Evolutionary conservation across 176 grass and related monocot species (phyloP).

Genomic region (Carex cristatella): DNA sequence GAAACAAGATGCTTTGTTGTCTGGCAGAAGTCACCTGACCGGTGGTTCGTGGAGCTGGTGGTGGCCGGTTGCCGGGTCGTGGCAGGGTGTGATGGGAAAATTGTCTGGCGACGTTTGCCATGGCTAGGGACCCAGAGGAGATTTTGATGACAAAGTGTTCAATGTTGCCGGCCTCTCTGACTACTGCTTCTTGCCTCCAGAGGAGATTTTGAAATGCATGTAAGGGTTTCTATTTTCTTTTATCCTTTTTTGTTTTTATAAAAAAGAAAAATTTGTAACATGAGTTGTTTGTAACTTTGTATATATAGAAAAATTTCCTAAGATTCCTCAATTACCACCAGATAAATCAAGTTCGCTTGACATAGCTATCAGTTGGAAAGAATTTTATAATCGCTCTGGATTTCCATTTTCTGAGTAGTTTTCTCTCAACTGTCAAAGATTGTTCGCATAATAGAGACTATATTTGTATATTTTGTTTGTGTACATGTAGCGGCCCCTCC

Average conservation of each 20-base stretch:
- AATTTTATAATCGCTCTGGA: too few relatives aligned
- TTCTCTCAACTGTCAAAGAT: too few relatives aligned
- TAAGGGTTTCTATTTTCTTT: neutral
- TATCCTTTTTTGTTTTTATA: neutral
- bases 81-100: constrained; percentile 31
- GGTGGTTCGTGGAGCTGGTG: constrained; percentile 43
- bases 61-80: constrained; percentile 21
- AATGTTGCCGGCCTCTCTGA: constrained; percentile 34
- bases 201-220: constrained; percentile 25
- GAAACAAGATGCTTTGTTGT: constrained; percentile 37
- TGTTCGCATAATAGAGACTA: too few relatives aligned
- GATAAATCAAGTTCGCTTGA: too few relatives aligned
- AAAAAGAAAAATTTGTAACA: neutral
- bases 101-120: constrained; percentile 38
- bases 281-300: neutral
- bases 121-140: constrained; percentile 30
- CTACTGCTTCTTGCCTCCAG: constrained; percentile 42
- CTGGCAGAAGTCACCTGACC: constrained; percentile 39
- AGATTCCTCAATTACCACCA: neutral
- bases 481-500: too few relatives aligned
- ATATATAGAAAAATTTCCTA: constrained; percentile 9
- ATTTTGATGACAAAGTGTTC: constrained; percentile 37
- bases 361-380: too few relatives aligned
- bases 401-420: too few relatives aligned
- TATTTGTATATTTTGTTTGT: too few relatives aligned